These are phyloP conservation scores for Suhomyces panamericanus DNA, from an alignment of 1,139 yeast species.

Conservation along the genomic window DNA sequence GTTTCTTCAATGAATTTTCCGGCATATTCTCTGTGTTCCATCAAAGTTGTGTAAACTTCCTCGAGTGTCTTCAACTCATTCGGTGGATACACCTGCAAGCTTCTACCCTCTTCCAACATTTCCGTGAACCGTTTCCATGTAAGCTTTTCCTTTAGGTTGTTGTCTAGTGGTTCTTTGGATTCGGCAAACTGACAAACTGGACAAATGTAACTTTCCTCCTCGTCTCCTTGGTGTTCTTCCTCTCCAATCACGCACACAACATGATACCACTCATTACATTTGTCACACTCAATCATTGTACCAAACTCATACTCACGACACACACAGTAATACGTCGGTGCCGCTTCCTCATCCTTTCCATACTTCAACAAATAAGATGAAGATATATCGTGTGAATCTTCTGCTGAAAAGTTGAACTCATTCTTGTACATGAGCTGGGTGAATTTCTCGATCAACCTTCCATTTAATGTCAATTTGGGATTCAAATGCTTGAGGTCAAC, in stretches of 20 bases:
- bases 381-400: conserved; percentile 37
- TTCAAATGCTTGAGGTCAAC: conserved; percentile 19
- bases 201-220: conserved; percentile 55
- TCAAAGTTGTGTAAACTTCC: conserved; percentile 26
- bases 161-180: conserved; percentile 20
- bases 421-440: conserved; percentile 35
- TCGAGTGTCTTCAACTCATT: conserved; percentile 35
- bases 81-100: conserved; percentile 38
- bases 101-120: conserved; percentile 30
- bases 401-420: conserved; percentile 38
- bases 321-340: conserved; percentile 52
- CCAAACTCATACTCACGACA: conserved; percentile 73
- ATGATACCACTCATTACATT: conserved; percentile 82
- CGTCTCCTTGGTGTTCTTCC: conserved; percentile 28
- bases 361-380: conserved; percentile 29
- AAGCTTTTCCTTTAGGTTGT: conserved; percentile 22
- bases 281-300: conserved; percentile 77
- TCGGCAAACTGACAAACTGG: conserved; percentile 56
- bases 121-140: conserved; percentile 21
- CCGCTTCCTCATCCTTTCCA: conserved; percentile 16
- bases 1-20: conserved; percentile 18
- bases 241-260: conserved; percentile 57
- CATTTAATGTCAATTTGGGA: conserved; percentile 22
- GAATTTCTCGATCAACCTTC: conserved; percentile 27
- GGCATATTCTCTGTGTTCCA: conserved; percentile 13